Evolutionary conservation across 768 basidiomycete species (phyloP).

Genomic region (Agaricus sinodeliciosus): DNA sequence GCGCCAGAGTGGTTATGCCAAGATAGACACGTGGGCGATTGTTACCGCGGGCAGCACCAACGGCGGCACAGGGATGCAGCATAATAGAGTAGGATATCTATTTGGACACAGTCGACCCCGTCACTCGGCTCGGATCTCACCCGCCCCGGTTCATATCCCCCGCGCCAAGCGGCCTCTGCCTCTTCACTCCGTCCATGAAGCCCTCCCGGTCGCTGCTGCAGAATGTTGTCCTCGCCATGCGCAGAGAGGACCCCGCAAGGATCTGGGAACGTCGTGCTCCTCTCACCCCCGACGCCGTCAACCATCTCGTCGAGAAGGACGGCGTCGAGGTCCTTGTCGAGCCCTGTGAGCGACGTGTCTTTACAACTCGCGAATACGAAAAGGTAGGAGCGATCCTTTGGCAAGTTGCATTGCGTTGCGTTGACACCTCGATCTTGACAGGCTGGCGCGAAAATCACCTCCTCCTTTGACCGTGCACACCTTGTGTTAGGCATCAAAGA

Average conservation of each 20-base stretch:
- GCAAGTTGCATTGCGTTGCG: neutral
- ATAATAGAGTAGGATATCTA: constrained; percentile 2
- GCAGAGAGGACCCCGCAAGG: constrained; percentile 72
- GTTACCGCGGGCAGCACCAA: neutral
- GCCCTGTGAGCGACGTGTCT: constrained; percentile 71
- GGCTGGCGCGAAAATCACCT: constrained; percentile 71
- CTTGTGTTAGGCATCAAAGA: constrained; percentile 90
- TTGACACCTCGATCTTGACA: constrained; percentile 21
- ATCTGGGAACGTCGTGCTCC: constrained; percentile 88
- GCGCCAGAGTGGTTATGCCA: too few relatives aligned
- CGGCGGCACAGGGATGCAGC: neutral
- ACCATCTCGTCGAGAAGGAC: constrained; percentile 46
- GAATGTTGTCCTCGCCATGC: constrained; percentile 12
- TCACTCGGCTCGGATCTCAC: constrained; percentile 13
- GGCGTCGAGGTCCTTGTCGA: constrained; percentile 68
- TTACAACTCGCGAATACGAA: constrained; percentile 52
- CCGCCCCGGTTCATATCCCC: constrained; percentile 3
- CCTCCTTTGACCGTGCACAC: constrained; percentile 55
- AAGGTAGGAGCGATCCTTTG: constrained; percentile 39
- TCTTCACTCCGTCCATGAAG: neutral
- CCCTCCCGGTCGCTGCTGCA: constrained; percentile 2
- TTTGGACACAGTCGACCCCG: neutral
- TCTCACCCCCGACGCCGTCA: constrained; percentile 70
- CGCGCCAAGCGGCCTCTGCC: neutral
- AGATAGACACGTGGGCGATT: neutral